phyloP scores from a whole-genome alignment of 1,284 basidiomycete species.

The Ceratobasidium sp. region DNA sequence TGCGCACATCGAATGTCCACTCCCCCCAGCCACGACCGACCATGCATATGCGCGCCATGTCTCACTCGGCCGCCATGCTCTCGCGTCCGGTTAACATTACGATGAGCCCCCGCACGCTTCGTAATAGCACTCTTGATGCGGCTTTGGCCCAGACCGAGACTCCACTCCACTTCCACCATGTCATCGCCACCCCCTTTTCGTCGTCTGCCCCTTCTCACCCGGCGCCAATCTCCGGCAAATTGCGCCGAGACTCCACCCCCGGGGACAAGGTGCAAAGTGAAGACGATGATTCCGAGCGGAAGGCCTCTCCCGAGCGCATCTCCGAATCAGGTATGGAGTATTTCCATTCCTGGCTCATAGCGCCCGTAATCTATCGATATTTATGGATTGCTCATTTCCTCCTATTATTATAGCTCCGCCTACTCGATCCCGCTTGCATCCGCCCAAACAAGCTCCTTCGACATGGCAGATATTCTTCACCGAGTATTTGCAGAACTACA shows the following conservation, averaged over 20 bases:
- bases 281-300: constrained; percentile 17
- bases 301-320: constrained; percentile 19
- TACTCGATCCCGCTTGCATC: constrained; percentile 65
- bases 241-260: constrained; percentile 13
- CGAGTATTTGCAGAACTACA: constrained; percentile 91
- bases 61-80: constrained; percentile 32
- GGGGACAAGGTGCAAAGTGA: constrained; percentile 5
- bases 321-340: constrained; percentile 27
- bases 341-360: constrained; percentile 25
- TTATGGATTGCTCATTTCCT: constrained; percentile 37
- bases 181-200: constrained; percentile 29
- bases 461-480: constrained; percentile 98
- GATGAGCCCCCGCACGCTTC: constrained; percentile 30
- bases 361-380: constrained; percentile 48
- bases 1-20: constrained; percentile 3
- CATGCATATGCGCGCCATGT: constrained; percentile 34
- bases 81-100: constrained; percentile 7
- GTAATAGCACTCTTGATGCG: constrained; percentile 31
- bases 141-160: constrained; percentile 9
- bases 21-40: constrained; percentile 9
- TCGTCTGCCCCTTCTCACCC: constrained; percentile 50
- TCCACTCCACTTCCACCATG: constrained; percentile 21
- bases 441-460: constrained; percentile 91
- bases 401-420: constrained; percentile 45
- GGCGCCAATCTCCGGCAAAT: constrained; percentile 29